Base-by-base conservation (phyloP, 2,329 filamentous ascomycete species). In the Fusarium sp. region DNA sequence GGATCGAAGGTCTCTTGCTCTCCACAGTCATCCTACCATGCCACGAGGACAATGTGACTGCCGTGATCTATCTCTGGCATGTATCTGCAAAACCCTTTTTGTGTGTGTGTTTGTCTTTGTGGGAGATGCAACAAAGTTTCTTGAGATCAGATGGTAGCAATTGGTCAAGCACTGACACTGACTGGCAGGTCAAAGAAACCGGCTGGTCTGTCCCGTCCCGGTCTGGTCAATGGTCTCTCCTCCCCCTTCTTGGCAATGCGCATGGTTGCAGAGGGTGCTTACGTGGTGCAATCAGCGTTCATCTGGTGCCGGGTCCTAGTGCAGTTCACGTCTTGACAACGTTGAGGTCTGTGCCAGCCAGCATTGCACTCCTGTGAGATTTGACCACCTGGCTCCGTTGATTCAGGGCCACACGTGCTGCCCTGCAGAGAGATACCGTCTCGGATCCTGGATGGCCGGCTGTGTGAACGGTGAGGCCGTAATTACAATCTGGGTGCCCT, bases 181-280 rank as follows among this genome's bases (percentile, higher is more conserved):
- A n/a, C 20, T 44, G 29, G 29, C 16, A 51, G 49, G 27, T 34
- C 29, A 33, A 33, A 33, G 49, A 18, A 33, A 16, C 16, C 9
- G 29, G 29, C 16, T 33, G 46, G 25, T 29, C 23, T 33, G 25
- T 33, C 29, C 10, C 10, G 27, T 31, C 49, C 53, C 44, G 33
- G 40, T 29, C 50, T 18, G 34, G 33, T 34, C 60, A 38, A 67
- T 46, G 38, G 50, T 40, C 42, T 46, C 40, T 29, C 23, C 42
- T 40, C 44, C 49, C 59, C 38, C 58, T 20, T 25, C 20, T 25
- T 63, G 29, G 42, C 53, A 44, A 27, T 55, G 38, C 62, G 68
- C 70, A 68, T 69, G 64, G 67, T 61, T 55, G 59, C n/a, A 33
- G 42, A 61, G 49, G 49, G 49, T 65, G 64, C 69, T 64, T 54